Percentiles rank a stretch among this genome's conserved stretches.
These are phyloP conservation scores for Coniferiporia sulphurascens DNA, from an alignment of 1,284 basidiomycete genomes.

Conservation along the genomic window DNA sequence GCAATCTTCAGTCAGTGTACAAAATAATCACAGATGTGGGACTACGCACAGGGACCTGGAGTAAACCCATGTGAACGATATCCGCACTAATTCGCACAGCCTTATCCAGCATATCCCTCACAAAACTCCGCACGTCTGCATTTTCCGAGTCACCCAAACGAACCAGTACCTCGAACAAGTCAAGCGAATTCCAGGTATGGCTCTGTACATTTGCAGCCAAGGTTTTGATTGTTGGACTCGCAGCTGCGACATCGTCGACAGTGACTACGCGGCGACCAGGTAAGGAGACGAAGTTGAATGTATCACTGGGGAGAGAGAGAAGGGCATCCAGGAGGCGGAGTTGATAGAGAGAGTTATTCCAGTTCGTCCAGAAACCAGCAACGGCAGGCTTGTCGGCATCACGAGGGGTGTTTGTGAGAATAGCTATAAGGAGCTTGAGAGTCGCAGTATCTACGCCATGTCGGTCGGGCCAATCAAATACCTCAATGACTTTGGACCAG, in stretches of 20 bases:
- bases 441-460: constrained; percentile 80
- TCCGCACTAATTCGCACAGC: constrained; percentile 93
- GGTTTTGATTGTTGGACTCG: constrained; percentile 83
- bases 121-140: constrained; percentile 64
- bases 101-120: constrained; percentile 88
- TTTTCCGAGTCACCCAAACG: constrained; percentile 69
- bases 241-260: constrained; percentile 77
- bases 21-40: not conserved
- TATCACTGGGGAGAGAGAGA: constrained; percentile 82
- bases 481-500: constrained; percentile 76
- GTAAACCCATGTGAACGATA: constrained; percentile 87
- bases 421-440: constrained; percentile 74
- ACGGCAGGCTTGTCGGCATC: constrained; percentile 72
- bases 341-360: constrained; percentile 85
- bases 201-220: constrained; percentile 82
- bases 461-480: constrained; percentile 75
- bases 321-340: constrained; percentile 85
- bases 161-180: constrained; percentile 87
- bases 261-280: constrained; percentile 79
- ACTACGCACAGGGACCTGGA: constrained; percentile 79
- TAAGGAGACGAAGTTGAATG: constrained; percentile 86
- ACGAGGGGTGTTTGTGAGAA: constrained; percentile 67
- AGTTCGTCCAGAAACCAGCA: constrained; percentile 75
- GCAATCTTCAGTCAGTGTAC: constrained; percentile 9
- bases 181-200: constrained; percentile 92